Base-by-base conservation (phyloP, 352 stramenopile genomes). In the Globisporangium irregulare region DNA sequence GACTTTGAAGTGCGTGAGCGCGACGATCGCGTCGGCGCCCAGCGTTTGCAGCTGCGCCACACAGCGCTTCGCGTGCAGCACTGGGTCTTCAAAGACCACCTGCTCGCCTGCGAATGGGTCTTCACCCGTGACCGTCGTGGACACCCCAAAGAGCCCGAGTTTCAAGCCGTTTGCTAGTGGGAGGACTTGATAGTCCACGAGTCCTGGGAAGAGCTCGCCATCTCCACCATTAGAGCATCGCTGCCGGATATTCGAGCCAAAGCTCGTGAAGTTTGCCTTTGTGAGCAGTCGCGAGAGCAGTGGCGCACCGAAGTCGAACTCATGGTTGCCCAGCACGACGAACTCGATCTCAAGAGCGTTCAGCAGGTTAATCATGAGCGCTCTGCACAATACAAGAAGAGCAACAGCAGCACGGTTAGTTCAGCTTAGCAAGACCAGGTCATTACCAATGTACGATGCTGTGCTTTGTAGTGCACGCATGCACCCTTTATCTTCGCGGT, bases 281-380 rank as follows among this genome's bases (percentile, higher is more conserved):
- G 9, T 9, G 6, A 93, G 69, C 63, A 89, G 59, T 48, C 82
- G 62, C 8, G 63, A 62, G 34, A 87, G 71, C 36, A 76, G 58
- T 5, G 73, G 62, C 1, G 74, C 81, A 10, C 85, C 77, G 70
- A 90, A 90, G 61, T 93, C 85, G 50, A 93, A 91, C 65, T 93
- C 85, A 71, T 93, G 85, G 70, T 93, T 93, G 34, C 85, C 85
- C 46, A 91, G 41, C n/a, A 93, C 84, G 59, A 90, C 82, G 41
- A 79, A 84, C 18, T 90, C 81, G 34, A 93, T 80, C 5, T 71
- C 73, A 7, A 89, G 67, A 3, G 55, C 51, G 29, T 87, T 85
- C 48, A 93, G 61, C 41, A 91, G 36, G n/a, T 89, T 50, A 18
- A 93, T 77, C 85, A 93, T 91, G 27, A 79, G n/a, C 73, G 43